These are phyloP conservation scores for Fraxinus baroniana DNA, from an alignment of 305 asterid genomes.

Conservation along the genomic window DNA sequence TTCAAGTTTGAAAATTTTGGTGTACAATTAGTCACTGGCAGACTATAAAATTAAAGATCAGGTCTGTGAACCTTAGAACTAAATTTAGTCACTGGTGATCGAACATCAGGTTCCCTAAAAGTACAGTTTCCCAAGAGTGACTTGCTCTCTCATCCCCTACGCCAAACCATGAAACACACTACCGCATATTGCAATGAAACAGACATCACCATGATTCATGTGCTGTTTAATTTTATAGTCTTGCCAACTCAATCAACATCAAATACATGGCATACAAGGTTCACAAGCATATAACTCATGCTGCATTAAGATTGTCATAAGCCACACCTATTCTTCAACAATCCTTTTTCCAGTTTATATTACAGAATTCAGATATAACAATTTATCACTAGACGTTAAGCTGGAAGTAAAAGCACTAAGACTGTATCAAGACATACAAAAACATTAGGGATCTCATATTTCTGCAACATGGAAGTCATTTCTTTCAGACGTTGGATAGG, in stretches of 20 bases:
- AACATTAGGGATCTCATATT: not conserved
- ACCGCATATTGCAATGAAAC: not conserved
- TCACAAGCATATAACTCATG: not conserved
- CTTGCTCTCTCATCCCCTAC: not conserved
- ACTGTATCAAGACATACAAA: not conserved
- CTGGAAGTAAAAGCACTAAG: not conserved
- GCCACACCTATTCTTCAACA: not conserved
- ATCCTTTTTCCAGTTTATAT: conserved; percentile 9
- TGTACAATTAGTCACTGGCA: not conserved
- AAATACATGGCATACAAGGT: not conserved
- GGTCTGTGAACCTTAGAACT: not conserved
- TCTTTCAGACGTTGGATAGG: not conserved
- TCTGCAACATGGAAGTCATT: not conserved
- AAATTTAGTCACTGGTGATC: not conserved
- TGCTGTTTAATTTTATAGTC: too few relatives aligned
- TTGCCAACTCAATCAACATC: too few relatives aligned
- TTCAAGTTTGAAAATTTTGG: not conserved
- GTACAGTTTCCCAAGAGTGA: not conserved
- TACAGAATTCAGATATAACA: conserved; percentile 23
- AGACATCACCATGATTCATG: not conserved
- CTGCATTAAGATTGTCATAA: not conserved
- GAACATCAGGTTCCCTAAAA: not conserved
- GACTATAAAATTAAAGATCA: not conserved
- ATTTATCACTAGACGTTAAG: conserved; percentile 4
- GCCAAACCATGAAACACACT: not conserved